Evolutionary conservation across 192 early-diverging fungal genomes (phyloP).

Genomic region (Dissophora globulifera): DNA sequence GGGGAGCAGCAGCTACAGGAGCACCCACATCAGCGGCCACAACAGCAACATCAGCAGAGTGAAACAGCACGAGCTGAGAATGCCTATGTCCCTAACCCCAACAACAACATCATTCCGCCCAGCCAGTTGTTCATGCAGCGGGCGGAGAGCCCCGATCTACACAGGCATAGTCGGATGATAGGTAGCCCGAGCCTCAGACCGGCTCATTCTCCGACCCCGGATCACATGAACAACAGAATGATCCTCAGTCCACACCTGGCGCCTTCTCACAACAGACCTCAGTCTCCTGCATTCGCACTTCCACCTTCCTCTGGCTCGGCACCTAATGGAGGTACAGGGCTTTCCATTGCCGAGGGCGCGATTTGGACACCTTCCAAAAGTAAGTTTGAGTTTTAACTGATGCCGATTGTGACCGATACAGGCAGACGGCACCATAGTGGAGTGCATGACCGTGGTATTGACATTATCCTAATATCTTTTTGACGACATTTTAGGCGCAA

Average conservation of each 20-base stretch:
- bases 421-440: no score
- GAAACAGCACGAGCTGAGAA: background rate
- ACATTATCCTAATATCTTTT: no score
- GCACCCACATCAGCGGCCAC: slow-evolving; percentile 14
- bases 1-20: slow-evolving; percentile 7
- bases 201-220: background rate
- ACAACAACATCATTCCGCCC: slow-evolving; percentile 41
- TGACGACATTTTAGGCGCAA: slow-evolving; percentile 2
- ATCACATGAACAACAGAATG: slow-evolving; percentile 1
- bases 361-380: slow-evolving; percentile 19
- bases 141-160: slow-evolving; percentile 24
- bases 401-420: no score
- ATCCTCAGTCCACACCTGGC: slow-evolving; percentile 21
- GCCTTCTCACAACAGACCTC: slow-evolving; percentile 6
- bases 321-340: background rate
- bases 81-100: slow-evolving; percentile 39
- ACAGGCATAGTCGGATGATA: slow-evolving; percentile 14
- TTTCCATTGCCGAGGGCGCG: slow-evolving; percentile 11
- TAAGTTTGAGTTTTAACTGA: slow-evolving; percentile 20
- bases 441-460: no score
- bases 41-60: background rate
- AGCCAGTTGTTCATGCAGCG: slow-evolving; percentile 33
- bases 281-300: slow-evolving; percentile 13
- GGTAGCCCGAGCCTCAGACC: slow-evolving; percentile 43
- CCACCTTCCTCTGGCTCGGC: background rate